These are phyloP conservation scores for Curvularia sp. DNA, from an alignment of 2,329 filamentous ascomycete genomes.

Conservation along the genomic window DNA sequence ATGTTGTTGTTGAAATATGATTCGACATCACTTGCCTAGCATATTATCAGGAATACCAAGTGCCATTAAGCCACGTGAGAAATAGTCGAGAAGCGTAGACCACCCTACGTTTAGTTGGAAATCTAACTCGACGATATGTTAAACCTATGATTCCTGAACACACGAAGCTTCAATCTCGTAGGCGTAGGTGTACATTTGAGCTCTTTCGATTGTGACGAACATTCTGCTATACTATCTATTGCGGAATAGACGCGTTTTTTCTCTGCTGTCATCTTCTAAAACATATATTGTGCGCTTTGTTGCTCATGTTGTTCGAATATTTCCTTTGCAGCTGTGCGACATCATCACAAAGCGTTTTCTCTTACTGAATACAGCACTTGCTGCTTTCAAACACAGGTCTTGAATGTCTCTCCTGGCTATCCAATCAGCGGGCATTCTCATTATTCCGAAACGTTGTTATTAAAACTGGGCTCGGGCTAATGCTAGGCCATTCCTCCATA, in stretches of 20 bases:
- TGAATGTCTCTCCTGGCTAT: too few species aligned
- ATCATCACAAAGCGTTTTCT: not conserved
- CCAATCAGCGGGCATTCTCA: not conserved
- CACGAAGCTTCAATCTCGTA: not conserved
- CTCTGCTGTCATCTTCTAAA: not conserved
- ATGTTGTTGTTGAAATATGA: not conserved
- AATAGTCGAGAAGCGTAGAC: not conserved
- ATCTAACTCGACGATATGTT: not conserved
- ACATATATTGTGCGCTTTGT: not conserved
- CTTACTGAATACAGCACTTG: not conserved
- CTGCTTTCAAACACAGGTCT: not conserved
- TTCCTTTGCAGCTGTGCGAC: not conserved
- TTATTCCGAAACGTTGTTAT: not conserved
- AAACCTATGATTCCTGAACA: not conserved
- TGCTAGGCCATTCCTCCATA: not conserved
- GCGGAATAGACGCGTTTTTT: not conserved
- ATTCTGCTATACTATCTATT: not conserved
- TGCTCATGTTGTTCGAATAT: not conserved
- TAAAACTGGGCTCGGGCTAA: not conserved
- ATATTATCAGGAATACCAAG: not conserved
- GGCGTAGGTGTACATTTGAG: not conserved
- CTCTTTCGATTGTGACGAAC: not conserved
- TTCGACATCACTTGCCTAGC: not conserved
- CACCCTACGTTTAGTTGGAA: not conserved
- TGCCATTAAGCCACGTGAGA: not conserved